Base-by-base conservation (phyloP, 345 rosid genomes). In the Bruguiera gymnorhiza region DNA sequence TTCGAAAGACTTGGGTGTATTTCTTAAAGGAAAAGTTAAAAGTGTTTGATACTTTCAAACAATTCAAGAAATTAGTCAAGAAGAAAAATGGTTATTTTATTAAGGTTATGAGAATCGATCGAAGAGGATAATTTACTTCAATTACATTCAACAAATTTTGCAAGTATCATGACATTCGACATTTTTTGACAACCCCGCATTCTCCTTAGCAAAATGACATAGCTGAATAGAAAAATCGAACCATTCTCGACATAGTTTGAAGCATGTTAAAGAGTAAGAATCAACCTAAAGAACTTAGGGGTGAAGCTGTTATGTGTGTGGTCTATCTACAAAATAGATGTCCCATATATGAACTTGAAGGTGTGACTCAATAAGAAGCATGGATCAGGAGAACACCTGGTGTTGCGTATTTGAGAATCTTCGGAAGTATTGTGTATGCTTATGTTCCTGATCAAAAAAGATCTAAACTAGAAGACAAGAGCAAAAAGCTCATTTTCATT, bases 201-300 rank as follows among this genome's bases (percentile, higher is more conserved):
- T 64, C 67, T 6, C 67, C 67, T 4, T n/a, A 43, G 19, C 23
- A 46, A 31, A 64, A 64, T 64, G 55, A 50, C 0, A 3, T 62
- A 9, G 11, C 3, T 6, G 50, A 62, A 20, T 18, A 27, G 3
- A 62, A 62, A 20, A 62, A 62, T 20, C 4, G 11, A n/a, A 62
- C 30, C 24, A 31, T 62, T 37, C 65, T 62, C 6, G 0, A 64
- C 19, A 46, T 64, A 56, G 21, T 19, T 0, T 1, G 21, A 23
- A 64, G 67, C 56, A 20, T 64, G 16, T 46, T 64, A 18, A 64
- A 64, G 10, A 39, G 67, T 56, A 64, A 46, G 24, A 39, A 64
- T 13, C 0, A 46, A 5, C 67, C 36, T 3, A 64, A 64, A 27
- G 67, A 64, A 26, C 43, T 64, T 23, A 46, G 4, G 54, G 67